Evolutionary conservation across 345 rosid genomes (phyloP).

Genomic region (Hypericum perforatum): DNA sequence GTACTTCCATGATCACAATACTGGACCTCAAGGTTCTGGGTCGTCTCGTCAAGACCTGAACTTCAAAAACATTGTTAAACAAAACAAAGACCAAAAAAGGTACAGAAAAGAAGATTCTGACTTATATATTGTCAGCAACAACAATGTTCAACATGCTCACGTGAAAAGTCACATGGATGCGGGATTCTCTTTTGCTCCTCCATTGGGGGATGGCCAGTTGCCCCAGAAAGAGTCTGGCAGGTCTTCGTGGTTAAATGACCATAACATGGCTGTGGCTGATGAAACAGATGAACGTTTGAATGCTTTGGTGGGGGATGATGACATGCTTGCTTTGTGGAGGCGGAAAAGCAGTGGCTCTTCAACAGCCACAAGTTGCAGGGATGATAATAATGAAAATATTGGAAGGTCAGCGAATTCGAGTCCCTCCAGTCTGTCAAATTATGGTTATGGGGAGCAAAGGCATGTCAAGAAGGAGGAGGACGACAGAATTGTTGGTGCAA

Average conservation of each 20-base stretch:
- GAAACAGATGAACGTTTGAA: conserved; percentile 39
- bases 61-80: conserved; percentile 40
- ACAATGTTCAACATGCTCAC: conserved; percentile 35
- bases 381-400: conserved; percentile 47
- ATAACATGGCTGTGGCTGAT: conserved; percentile 31
- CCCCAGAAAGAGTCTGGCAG: conserved; percentile 53
- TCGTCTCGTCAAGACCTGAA: conserved; percentile 38
- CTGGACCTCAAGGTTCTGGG: conserved; percentile 41
- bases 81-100: conserved; percentile 37
- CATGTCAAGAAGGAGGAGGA: conserved; percentile 37
- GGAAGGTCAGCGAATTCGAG: conserved; percentile 53
- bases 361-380: conserved; percentile 60
- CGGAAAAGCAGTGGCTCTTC: conserved; percentile 75
- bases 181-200: conserved; percentile 71
- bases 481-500: conserved; percentile 34
- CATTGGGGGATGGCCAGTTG: conserved; percentile 46
- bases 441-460: conserved; percentile 48
- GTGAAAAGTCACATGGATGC: conserved; percentile 48
- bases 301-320: conserved; percentile 54
- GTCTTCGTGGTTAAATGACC: conserved; percentile 54
- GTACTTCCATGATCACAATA: conserved; percentile 59
- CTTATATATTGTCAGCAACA: conserved; percentile 34
- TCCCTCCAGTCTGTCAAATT: conserved; percentile 61
- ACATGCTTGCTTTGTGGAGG: conserved; percentile 67
- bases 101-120: conserved; percentile 32